Evolutionary conservation across 116 monocot species (phyloP), one percentile per base, ranked within the genome.

Genomic region (Papilionanthe hybrid): DNA sequence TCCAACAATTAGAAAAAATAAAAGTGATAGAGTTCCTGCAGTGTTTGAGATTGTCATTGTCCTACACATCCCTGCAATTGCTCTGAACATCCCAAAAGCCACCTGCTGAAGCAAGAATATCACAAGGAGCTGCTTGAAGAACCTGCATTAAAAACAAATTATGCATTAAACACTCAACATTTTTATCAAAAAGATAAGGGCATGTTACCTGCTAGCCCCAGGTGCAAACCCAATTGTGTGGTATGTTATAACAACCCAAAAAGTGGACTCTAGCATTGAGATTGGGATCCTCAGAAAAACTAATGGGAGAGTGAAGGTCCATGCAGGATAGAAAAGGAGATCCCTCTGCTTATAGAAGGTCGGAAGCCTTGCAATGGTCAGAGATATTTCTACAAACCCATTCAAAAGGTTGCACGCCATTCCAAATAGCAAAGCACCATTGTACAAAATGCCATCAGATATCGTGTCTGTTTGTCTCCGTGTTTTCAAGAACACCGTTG

Each of bases 401-500:
- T 91, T 86, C 55, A 91, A 88, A 85, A 89, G 82, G 74, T 73
- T 43, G 28, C 75, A 79, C 15, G 84, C 5, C 7, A 86, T 27
- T 17, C 78, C 55, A 86, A 88, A 84, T 88, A 91, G 48, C 86
- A 83, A 0, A 37, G 91, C 84, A 3, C 91, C 91, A 82, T 88
- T 82, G 79, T 86, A 91, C 60, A 88, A 73, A 0, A 77, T 76
- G 15, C 91, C 91, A 43, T 81, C 79, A 0, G 80, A 49, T 55
- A 81, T 72, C 1, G 85, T 79, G 75, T 79, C 85, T 25, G 42
- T 82, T 77, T 89, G 86, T 92, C 91, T 85, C 5, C 82, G 75
- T 0, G 91, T 92, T 13, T 91, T 89, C 19, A 91, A 65, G 82
- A 91, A 95, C 8, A 92, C 15, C 1, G 95, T 92, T 89, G 91